A percentile compares a stretch with the other conserved stretches of the same genome.
These are phyloP conservation scores for Phaffomyces thermotolerans DNA, from an alignment of 805 yeast species.

Conservation along the genomic window DNA sequence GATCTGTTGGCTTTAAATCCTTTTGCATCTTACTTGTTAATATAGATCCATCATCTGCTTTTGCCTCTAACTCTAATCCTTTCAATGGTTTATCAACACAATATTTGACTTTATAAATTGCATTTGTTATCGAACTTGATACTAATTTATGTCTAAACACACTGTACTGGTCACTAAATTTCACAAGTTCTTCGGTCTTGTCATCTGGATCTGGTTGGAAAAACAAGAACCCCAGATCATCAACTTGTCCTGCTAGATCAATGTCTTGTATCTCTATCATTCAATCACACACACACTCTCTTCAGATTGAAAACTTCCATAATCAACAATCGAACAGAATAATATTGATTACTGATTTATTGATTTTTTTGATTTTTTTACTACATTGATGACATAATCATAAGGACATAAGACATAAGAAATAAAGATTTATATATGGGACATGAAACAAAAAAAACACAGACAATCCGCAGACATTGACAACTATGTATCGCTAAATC, in stretches of 20 bases:
- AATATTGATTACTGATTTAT: no score
- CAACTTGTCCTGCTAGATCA: neutral
- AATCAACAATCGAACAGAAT: no score
- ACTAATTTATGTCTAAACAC: conserved; percentile 32
- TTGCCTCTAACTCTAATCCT: conserved; percentile 12
- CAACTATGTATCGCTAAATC: no score
- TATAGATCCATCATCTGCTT: conserved; percentile 11
- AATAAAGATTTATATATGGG: no score
- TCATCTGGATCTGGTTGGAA: conserved; percentile 7
- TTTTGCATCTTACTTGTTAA: conserved; percentile 15
- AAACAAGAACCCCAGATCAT: neutral
- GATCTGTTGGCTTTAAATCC: conserved; percentile 16
- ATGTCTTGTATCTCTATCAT: conserved; percentile 5
- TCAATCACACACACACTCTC: no score
- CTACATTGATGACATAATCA: no score
- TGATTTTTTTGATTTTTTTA: no score
- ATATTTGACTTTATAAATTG: conserved; percentile 26
- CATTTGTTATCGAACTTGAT: conserved; percentile 32
- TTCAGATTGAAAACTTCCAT: no score
- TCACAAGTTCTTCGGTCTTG: neutral
- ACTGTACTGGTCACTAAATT: conserved; percentile 8
- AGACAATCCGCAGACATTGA: no score
- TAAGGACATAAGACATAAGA: no score
- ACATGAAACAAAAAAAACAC: no score
- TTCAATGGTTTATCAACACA: conserved; percentile 13